Evolutionary conservation across 495 filamentous ascomycete species (phyloP).

Genomic region (Penicillium psychrofluorescens): DNA sequence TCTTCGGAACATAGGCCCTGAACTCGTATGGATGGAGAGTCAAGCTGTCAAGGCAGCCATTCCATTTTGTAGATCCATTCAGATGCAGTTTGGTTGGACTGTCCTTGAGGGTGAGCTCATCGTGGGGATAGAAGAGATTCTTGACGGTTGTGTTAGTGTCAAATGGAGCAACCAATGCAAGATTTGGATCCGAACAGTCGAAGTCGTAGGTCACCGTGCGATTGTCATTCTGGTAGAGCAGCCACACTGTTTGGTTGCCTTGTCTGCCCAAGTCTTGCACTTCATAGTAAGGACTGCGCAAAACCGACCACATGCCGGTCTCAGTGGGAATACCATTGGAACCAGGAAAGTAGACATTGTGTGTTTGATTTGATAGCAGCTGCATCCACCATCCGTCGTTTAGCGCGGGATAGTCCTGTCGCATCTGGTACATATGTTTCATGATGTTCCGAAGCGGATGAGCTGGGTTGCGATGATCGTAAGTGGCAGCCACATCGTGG

Average conservation of each 20-base stretch:
- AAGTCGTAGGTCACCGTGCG: slow-evolving; percentile 51
- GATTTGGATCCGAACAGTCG: slow-evolving; percentile 42
- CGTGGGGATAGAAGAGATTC: slow-evolving; percentile 62
- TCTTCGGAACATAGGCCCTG: slow-evolving; percentile 53
- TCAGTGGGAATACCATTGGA: slow-evolving; percentile 50
- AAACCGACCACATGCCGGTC: slow-evolving; percentile 61
- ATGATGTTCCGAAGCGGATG: slow-evolving; percentile 60
- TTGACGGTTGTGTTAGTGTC: slow-evolving; percentile 48
- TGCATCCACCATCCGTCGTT: slow-evolving; percentile 60
- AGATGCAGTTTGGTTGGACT: slow-evolving; percentile 33
- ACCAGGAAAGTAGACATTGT: slow-evolving; percentile 42
- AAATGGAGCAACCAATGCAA: slow-evolving; percentile 54
- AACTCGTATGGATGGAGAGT: slow-evolving; percentile 53
- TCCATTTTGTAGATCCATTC: slow-evolving; percentile 35
- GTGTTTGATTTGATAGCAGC: slow-evolving; percentile 53
- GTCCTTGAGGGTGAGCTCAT: slow-evolving; percentile 42
- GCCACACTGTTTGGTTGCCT: slow-evolving; percentile 54
- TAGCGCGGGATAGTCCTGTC: slow-evolving; percentile 49
- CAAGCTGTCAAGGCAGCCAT: slow-evolving; percentile 51
- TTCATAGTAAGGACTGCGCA: slow-evolving; percentile 40
- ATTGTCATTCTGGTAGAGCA: slow-evolving; percentile 60
- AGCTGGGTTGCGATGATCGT: slow-evolving; percentile 65
- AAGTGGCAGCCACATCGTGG: slow-evolving; percentile 47
- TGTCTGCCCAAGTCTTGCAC: slow-evolving; percentile 44
- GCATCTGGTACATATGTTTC: slow-evolving; percentile 60